These are phyloP conservation scores for Kwoniella dendrophila DNA, from an alignment of 768 basidiomycete species.

Conservation along the genomic window DNA sequence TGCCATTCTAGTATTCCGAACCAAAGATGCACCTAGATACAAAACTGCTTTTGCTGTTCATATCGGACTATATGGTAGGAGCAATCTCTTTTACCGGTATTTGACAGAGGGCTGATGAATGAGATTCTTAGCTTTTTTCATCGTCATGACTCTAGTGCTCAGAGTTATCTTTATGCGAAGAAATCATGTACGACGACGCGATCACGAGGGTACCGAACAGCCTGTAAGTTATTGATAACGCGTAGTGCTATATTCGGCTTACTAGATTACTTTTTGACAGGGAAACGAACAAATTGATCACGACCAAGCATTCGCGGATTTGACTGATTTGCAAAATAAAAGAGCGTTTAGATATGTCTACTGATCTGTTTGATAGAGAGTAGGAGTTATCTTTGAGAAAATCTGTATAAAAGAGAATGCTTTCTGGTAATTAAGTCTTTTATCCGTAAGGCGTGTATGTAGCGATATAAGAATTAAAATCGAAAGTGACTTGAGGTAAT, in stretches of 20 bases:
- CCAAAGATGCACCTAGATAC: slow-evolving; percentile 61
- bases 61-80: slow-evolving; percentile 60
- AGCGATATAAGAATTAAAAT: no score
- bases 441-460: no score
- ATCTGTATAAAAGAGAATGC: no score
- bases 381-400: no score
- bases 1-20: slow-evolving; percentile 34
- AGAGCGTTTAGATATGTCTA: slow-evolving; percentile 54
- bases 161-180: slow-evolving; percentile 60
- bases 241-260: not conserved
- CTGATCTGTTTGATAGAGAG: slow-evolving; percentile 1
- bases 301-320: slow-evolving; percentile 60
- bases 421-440: no score
- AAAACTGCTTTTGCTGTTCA: slow-evolving; percentile 61
- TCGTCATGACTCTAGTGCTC: slow-evolving; percentile 58
- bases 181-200: slow-evolving; percentile 51
- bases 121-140: slow-evolving; percentile 53
- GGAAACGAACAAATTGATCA: slow-evolving; percentile 46
- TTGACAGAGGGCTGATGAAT: not conserved
- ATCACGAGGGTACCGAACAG: slow-evolving; percentile 15
- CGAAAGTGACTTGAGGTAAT: no score
- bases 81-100: not conserved
- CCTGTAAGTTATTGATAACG: slow-evolving; percentile 3
- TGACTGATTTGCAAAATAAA: slow-evolving; percentile 62
- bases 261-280: not conserved